A percentile compares a stretch with the other conserved stretches of the same genome.
These are phyloP conservation scores for Bacidia rubella DNA, from an alignment of 495 filamentous ascomycete genomes.

Conservation along the genomic window DNA sequence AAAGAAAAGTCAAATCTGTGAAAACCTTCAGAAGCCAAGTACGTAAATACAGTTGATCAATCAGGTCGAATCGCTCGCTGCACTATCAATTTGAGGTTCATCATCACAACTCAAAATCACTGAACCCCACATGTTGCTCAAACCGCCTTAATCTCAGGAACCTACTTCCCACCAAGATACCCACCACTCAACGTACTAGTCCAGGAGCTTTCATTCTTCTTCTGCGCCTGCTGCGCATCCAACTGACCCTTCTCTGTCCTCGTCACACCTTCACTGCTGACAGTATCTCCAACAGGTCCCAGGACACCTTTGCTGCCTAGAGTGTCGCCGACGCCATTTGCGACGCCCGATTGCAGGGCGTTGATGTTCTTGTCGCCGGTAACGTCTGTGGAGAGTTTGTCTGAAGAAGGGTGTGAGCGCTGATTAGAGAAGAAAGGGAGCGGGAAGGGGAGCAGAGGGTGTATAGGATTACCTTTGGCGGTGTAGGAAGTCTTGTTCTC, in stretches of 20 bases:
- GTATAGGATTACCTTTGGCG: conserved; percentile 33
- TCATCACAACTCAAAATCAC: no score
- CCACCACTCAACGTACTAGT: conserved; percentile 11
- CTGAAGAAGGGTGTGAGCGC: conserved; percentile 22
- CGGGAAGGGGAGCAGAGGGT: not conserved
- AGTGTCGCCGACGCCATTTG: conserved; percentile 39
- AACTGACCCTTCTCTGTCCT: conserved; percentile 40
- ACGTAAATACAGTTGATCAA: no score
- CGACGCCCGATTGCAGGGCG: conserved; percentile 42
- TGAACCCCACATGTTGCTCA: not conserved
- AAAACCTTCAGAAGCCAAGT: no score
- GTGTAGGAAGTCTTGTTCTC: conserved; percentile 53
- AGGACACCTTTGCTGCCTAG: conserved; percentile 43
- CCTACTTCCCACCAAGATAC: conserved; percentile 12
- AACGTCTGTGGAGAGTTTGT: conserved; percentile 46
- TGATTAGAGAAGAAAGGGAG: not conserved
- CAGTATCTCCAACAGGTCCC: conserved; percentile 39
- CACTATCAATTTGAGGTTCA: no score
- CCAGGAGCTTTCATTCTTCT: conserved; percentile 14
- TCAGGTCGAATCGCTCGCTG: no score
- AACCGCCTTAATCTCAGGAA: not conserved
- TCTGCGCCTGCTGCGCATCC: conserved; percentile 17
- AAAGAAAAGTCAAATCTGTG: no score
- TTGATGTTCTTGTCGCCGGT: conserved; percentile 44
- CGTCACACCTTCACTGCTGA: conserved; percentile 44